Evolutionary conservation across 805 yeast species (phyloP).

Genomic region (Starmera dryadoides): DNA sequence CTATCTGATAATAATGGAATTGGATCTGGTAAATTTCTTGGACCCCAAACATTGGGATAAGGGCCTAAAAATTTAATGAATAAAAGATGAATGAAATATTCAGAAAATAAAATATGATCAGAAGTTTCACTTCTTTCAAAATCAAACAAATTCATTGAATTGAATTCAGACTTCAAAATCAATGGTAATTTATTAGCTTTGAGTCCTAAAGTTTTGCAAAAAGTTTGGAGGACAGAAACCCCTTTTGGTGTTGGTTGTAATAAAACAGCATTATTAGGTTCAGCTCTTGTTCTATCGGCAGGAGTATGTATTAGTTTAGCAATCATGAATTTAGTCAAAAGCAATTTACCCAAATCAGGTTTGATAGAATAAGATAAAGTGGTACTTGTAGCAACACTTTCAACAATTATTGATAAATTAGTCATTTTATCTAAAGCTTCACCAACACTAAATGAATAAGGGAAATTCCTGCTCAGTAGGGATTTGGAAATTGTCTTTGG

Average conservation of each 20-base stretch:
- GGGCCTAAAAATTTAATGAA: slow-evolving; percentile 60
- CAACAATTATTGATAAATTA: slow-evolving; percentile 38
- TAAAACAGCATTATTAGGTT: slow-evolving; percentile 32
- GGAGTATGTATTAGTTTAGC: slow-evolving; percentile 71
- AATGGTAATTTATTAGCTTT: slow-evolving; percentile 30
- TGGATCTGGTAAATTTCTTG: slow-evolving; percentile 43
- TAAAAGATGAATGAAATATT: slow-evolving; percentile 55
- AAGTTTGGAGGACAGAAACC: slow-evolving; percentile 56
- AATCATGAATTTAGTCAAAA: slow-evolving; percentile 45
- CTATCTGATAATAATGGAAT: slow-evolving; percentile 31
- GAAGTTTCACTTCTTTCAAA: slow-evolving; percentile 59
- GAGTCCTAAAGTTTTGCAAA: slow-evolving; percentile 51
- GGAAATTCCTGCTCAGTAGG: slow-evolving; percentile 28
- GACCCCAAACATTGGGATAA: slow-evolving; percentile 63
- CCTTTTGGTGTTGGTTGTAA: slow-evolving; percentile 94
- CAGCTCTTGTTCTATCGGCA: slow-evolving; percentile 55
- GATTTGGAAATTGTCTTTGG: slow-evolving; percentile 19
- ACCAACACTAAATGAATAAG: slow-evolving; percentile 45
- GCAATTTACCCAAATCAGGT: slow-evolving; percentile 36
- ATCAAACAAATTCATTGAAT: slow-evolving; percentile 62
- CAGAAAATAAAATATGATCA: slow-evolving; percentile 55
- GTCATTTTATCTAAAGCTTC: slow-evolving; percentile 49
- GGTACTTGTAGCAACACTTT: slow-evolving; percentile 42
- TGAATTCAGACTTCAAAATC: slow-evolving; percentile 49
- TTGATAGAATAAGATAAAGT: slow-evolving; percentile 49